Conservation (phyloP, 192 early-diverging fungal genomes). For the Dimargaris verticillata region DNA sequence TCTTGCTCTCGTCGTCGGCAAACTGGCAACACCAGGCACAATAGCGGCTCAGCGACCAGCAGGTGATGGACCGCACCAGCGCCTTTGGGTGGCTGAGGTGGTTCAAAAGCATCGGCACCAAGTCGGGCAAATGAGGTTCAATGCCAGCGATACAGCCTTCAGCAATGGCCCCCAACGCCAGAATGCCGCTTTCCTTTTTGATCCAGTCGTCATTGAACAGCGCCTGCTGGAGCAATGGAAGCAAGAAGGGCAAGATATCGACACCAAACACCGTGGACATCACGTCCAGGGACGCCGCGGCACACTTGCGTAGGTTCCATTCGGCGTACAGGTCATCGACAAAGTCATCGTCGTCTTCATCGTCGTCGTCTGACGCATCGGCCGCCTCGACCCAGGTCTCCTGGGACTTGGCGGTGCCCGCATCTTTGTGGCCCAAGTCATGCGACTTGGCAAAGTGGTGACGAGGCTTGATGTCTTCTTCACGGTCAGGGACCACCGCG, state of each 20-base stretch:
- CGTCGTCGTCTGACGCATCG: slow-evolving; percentile 68
- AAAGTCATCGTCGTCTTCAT: slow-evolving; percentile 75
- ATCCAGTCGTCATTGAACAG: slow-evolving; percentile 79
- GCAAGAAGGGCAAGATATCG: slow-evolving; percentile 63
- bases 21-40: slow-evolving; percentile 57
- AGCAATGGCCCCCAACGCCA: slow-evolving; percentile 94
- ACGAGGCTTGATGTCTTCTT: slow-evolving; percentile 88
- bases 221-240: slow-evolving; percentile 72
- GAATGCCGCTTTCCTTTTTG: slow-evolving; percentile 81
- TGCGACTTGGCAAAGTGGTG: slow-evolving; percentile 74
- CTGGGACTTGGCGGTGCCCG: slow-evolving; percentile 19
- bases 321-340: slow-evolving; percentile 71
- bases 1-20: slow-evolving; percentile 32
- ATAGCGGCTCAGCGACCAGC: slow-evolving; percentile 96
- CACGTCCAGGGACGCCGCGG: slow-evolving; percentile 89
- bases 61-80: slow-evolving; percentile 90
- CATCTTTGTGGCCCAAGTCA: slow-evolving; percentile 25
- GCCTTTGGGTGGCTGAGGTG: slow-evolving; percentile 72
- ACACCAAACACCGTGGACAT: slow-evolving; percentile 77
- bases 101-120: slow-evolving; percentile 72
- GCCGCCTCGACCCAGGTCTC: slow-evolving; percentile 2
- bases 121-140: slow-evolving; percentile 68
- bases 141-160: slow-evolving; percentile 88
- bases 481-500: slow-evolving; percentile 67
- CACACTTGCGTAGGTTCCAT: slow-evolving; percentile 98